Evolutionary conservation across 768 basidiomycete genomes (phyloP).

Genomic region (Mycena venus): DNA sequence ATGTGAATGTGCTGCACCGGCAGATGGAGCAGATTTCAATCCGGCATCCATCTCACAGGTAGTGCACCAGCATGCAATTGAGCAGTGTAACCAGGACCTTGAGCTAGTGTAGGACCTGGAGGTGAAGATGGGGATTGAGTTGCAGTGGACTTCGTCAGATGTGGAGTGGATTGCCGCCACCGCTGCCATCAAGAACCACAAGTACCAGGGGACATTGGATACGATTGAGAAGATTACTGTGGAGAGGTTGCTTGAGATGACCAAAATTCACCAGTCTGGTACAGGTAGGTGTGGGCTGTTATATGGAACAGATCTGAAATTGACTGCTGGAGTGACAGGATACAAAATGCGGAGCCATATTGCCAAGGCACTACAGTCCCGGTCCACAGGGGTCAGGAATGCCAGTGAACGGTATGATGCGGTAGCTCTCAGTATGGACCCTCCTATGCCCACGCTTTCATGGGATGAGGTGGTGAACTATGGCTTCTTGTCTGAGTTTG

Average conservation of each 20-base stretch:
- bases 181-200: not conserved
- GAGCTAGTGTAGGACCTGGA: not conserved
- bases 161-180: not conserved
- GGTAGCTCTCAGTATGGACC: too few species aligned
- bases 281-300: too few species aligned
- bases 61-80: not conserved
- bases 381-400: too few species aligned
- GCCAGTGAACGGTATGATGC: too few species aligned
- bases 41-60: not conserved
- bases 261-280: too few species aligned
- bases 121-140: not conserved
- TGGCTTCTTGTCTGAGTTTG: too few species aligned
- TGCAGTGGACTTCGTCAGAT: not conserved
- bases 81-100: not conserved
- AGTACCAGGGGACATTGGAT: not conserved
- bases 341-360: too few species aligned
- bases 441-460: too few species aligned
- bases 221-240: not conserved
- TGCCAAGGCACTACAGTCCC: too few species aligned
- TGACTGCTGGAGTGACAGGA: too few species aligned
- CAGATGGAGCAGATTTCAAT: not conserved
- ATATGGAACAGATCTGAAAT: too few species aligned
- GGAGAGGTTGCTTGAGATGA: not conserved
- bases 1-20: not conserved
- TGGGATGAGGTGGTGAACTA: too few species aligned